These are phyloP conservation scores for Monilinia aucupariae DNA, from an alignment of 2,329 filamentous ascomycete species.

Conservation along the genomic window DNA sequence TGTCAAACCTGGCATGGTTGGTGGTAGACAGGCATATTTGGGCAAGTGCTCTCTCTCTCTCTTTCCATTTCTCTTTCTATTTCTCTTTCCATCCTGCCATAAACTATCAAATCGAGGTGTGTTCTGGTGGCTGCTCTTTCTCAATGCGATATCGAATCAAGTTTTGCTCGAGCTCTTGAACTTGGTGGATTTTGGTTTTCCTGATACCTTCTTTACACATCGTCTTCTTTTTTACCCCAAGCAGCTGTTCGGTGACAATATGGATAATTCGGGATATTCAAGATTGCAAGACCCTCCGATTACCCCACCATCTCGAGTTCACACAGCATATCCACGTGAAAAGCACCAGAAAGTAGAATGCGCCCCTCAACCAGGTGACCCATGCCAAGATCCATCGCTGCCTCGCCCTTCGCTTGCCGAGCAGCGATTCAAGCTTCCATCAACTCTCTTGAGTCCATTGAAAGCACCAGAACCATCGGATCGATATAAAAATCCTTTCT, in stretches of 20 bases:
- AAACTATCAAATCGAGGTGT: background rate
- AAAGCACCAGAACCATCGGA: background rate
- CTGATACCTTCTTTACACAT: background rate
- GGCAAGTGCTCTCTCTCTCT: background rate
- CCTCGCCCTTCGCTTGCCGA: background rate
- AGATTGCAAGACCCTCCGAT: slow-evolving; percentile 11
- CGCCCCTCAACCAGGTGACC: background rate
- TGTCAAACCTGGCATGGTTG: too few relatives aligned
- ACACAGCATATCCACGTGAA: slow-evolving; percentile 15
- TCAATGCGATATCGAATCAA: background rate
- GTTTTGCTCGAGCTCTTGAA: too few relatives aligned
- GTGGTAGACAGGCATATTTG: too few relatives aligned
- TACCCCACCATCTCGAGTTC: slow-evolving; percentile 12
- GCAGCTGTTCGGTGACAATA: background rate
- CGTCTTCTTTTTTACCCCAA: background rate
- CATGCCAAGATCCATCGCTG: background rate
- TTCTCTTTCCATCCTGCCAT: too few relatives aligned
- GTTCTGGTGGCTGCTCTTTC: background rate
- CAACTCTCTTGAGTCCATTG: background rate
- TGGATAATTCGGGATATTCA: slow-evolving; percentile 16
- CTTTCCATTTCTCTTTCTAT: background rate
- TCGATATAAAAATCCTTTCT: slow-evolving; percentile 19
- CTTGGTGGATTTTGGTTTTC: background rate
- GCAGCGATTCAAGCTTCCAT: slow-evolving; percentile 6
- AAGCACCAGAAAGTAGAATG: slow-evolving; percentile 17